Base-by-base conservation (phyloP, 345 rosid species). In the Gossypium mustelinum region DNA sequence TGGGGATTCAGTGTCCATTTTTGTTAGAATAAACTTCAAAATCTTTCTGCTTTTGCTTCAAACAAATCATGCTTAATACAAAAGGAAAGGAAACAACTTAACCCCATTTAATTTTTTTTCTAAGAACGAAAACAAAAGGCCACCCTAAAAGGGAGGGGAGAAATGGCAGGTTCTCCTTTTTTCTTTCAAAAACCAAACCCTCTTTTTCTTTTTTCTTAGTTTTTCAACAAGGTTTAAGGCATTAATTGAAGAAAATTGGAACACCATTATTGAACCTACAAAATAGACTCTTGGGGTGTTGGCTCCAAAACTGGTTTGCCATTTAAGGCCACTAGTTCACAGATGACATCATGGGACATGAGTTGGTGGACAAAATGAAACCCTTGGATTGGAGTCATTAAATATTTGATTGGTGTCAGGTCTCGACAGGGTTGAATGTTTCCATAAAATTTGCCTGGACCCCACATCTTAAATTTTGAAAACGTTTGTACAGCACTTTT, bases 111-210 rank as follows among this genome's bases (percentile, higher is more conserved):
- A 34, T 52, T 52, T 66, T 66, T 68, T 7, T 20, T 68, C 50
- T 48, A 68, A 68, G 72, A 48, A 25, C 7, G 72, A 68, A 68
- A 68, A 68, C 58, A 50, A 68, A 24, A 50, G 20, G 20, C 27
- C 58, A 50, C 72, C 72, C 20, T 62, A 11, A 58, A 51, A 3
- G 61, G 11, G 61, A 5, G 27, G 61, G 7, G 29, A 10, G 61
- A 57, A 34, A 34, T 34, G 41, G 41, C 41, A 34, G 41, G 41
- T 34, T 5, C 41, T 34, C 43, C 34, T 22, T 12, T 11, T 43
- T n/a, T 43, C 3, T 45, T 16, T 29, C 0, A 60, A 34, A 34
- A 34, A 34, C 7, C 41, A 34, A 4, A 34, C 41, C 41, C 41
- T 34, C 7, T 13, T 27, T 29, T 24, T 29, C 11, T 34, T 27